Conservation (phyloP, 2,329 filamentous ascomycete genomes). For the Venturia asperata region DNA sequence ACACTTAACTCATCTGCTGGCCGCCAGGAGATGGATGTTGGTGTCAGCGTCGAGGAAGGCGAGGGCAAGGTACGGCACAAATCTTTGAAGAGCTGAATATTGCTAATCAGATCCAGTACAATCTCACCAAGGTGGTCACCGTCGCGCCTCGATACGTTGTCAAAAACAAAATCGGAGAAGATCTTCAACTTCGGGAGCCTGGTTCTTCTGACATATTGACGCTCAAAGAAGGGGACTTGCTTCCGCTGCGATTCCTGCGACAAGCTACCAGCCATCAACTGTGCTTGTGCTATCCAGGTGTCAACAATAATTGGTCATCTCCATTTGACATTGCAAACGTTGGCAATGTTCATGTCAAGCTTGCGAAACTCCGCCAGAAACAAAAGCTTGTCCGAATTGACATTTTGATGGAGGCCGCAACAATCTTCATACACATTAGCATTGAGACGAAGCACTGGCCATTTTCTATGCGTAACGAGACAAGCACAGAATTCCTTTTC, state of each 20-base stretch:
- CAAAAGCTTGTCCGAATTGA: conserved; percentile 85
- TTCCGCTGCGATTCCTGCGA: conserved; percentile 84
- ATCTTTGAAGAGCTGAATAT: neutral
- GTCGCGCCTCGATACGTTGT: conserved; percentile 87
- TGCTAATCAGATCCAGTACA: conserved; percentile 50
- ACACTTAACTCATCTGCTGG: conserved; percentile 66
- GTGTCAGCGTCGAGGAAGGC: conserved; percentile 80
- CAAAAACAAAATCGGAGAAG: conserved; percentile 85
- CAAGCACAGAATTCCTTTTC: conserved; percentile 92
- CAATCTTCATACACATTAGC: conserved; percentile 85
- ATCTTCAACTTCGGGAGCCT: conserved; percentile 83
- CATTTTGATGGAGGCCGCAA: conserved; percentile 84
- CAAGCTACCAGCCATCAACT: conserved; percentile 79
- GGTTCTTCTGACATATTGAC: conserved; percentile 81
- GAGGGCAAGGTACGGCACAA: conserved; percentile 61
- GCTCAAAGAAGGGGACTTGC: conserved; percentile 67
- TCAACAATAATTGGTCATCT: conserved; percentile 96
- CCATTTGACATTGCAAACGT: conserved; percentile 96
- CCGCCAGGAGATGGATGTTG: conserved; percentile 78
- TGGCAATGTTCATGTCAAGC: conserved; percentile 85
- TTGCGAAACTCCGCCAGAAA: conserved; percentile 81
- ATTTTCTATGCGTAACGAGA: conserved; percentile 97
- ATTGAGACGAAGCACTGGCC: conserved; percentile 94
- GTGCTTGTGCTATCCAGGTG: conserved; percentile 83
- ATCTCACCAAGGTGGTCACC: conserved; percentile 91